A percentile compares a stretch with the other conserved stretches of the same genome.
Conservation (phyloP, 2,329 filamentous ascomycete species). For the Cladosporium sp. region DNA sequence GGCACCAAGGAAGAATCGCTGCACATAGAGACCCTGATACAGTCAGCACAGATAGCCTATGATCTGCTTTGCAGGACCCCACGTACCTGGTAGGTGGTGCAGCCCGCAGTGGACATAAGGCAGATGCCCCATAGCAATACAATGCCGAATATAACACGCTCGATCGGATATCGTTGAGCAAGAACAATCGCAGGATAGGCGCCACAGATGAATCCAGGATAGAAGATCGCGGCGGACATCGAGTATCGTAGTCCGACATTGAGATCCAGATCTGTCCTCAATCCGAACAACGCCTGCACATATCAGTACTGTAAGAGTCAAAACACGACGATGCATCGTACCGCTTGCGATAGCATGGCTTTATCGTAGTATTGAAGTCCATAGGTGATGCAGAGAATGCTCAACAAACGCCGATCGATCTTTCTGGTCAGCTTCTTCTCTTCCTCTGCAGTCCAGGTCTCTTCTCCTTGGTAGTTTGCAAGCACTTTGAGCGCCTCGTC, state of each 20-base stretch:
- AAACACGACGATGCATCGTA: constrained; percentile 26
- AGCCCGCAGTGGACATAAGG: constrained; percentile 42
- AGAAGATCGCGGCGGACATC: constrained; percentile 49
- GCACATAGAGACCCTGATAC: constrained; percentile 75
- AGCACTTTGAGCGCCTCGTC: constrained; percentile 24
- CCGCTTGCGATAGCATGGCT: constrained; percentile 56
- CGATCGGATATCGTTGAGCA: constrained; percentile 50
- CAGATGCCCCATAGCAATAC: constrained; percentile 41
- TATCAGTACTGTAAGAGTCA: neutral
- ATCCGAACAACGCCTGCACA: constrained; percentile 44
- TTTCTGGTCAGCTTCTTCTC: constrained; percentile 46
- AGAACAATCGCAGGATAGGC: constrained; percentile 47
- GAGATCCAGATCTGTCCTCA: constrained; percentile 45
- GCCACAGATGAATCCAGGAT: constrained; percentile 51
- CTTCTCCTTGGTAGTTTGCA: constrained; percentile 22
- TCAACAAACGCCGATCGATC: constrained; percentile 48
- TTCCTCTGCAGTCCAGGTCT: constrained; percentile 44
- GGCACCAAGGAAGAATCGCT: constrained; percentile 78
- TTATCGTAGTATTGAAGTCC: constrained; percentile 54
- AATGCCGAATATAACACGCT: constrained; percentile 45
- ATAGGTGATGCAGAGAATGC: constrained; percentile 50
- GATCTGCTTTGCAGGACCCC: neutral
- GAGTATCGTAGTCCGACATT: constrained; percentile 46
- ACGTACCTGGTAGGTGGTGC: constrained; percentile 62
- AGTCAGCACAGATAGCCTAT: neutral